These are phyloP conservation scores for Diaporthe citrichinensis DNA, from an alignment of 2,329 filamentous ascomycete genomes.

Conservation along the genomic window DNA sequence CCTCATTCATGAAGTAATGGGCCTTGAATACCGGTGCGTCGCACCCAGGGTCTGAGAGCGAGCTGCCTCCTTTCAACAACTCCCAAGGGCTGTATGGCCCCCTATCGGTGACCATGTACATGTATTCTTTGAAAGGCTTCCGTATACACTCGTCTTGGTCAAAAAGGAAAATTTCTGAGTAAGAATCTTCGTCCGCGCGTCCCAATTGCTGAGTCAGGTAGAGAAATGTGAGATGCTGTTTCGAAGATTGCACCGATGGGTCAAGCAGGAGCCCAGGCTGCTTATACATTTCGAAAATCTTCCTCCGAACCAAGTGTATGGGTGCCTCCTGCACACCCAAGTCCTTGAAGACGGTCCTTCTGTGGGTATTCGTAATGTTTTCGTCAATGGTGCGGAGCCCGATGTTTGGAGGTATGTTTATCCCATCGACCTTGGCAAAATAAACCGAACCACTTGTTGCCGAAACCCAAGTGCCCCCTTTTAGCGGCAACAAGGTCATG, in stretches of 20 bases:
- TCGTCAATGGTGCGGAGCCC: constrained; percentile 39
- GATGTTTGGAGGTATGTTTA: constrained; percentile 42
- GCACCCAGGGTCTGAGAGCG: constrained; percentile 30
- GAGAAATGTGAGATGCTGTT: constrained; percentile 43
- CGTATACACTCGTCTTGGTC: background rate
- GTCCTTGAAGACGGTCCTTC: constrained; percentile 26
- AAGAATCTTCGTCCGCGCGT: background rate
- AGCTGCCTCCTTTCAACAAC: constrained; percentile 36
- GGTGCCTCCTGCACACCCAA: constrained; percentile 31
- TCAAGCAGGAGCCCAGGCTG: background rate
- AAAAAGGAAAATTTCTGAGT: background rate
- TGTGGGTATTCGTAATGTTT: constrained; percentile 22
- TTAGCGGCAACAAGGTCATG: constrained; percentile 43
- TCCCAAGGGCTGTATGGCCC: constrained; percentile 41
- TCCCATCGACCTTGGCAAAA: constrained; percentile 34
- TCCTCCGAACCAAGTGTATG: constrained; percentile 11
- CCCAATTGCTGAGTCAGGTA: constrained; percentile 39
- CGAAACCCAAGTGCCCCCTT: constrained; percentile 43
- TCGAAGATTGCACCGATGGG: constrained; percentile 27
- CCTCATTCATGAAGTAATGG: constrained; percentile 38
- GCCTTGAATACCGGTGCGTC: constrained; percentile 31
- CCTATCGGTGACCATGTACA: background rate
- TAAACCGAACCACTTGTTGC: constrained; percentile 37
- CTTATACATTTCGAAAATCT: constrained; percentile 41
- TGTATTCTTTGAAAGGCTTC: accelerated